These are phyloP conservation scores for Amphibolis antarctica DNA, from an alignment of 106 monocot genomes.

Conservation along the genomic window DNA sequence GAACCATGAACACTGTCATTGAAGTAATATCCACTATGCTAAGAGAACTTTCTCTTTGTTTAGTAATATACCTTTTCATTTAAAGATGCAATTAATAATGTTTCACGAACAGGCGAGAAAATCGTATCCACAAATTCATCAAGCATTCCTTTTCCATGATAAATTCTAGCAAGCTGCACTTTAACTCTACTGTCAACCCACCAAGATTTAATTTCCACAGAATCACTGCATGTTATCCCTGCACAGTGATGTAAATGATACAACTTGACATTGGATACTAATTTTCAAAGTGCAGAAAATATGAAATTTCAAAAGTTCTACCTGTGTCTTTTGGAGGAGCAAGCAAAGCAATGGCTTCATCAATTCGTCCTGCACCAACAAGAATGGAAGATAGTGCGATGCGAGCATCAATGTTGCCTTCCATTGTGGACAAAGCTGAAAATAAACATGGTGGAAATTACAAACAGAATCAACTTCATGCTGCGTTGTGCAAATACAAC, in stretches of 20 bases:
- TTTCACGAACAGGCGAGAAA: conserved; percentile 40
- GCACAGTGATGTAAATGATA: not conserved
- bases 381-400: conserved; percentile 60
- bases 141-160: conserved; percentile 58
- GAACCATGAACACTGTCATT: too few species aligned
- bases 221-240: conserved; percentile 9
- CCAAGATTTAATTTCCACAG: conserved; percentile 31
- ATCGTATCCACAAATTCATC: conserved; percentile 65
- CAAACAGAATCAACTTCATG: not conserved
- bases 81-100: conserved; percentile 44
- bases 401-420: conserved; percentile 66
- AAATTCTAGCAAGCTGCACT: conserved; percentile 80
- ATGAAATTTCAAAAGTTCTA: conserved; percentile 8
- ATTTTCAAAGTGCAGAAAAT: not conserved
- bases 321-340: conserved; percentile 43
- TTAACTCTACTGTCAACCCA: conserved; percentile 70
- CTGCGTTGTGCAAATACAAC: not conserved
- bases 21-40: too few species aligned
- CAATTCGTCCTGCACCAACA: conserved; percentile 57
- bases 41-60: too few species aligned
- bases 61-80: conserved; percentile 49
- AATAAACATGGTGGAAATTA: not conserved
- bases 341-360: conserved; percentile 70
- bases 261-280: not conserved
- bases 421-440: conserved; percentile 60